phyloP scores from a whole-genome alignment of 148 eudicot genomes.

The Heliosperma pusillum region DNA sequence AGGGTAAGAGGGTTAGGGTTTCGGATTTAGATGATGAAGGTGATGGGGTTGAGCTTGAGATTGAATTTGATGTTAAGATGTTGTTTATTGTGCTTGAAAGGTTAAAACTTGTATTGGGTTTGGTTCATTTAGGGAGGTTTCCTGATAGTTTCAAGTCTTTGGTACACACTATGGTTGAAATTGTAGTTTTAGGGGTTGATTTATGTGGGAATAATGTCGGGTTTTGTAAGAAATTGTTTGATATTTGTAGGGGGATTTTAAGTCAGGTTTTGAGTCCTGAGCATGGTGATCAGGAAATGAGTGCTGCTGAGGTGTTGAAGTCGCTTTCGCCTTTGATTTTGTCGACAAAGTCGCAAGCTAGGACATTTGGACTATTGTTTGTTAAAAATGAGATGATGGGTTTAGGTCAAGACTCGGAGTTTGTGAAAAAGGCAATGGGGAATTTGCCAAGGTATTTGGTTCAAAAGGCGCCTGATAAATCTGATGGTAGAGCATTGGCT shows the following conservation, averaged over 20 bases:
- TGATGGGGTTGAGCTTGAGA: constrained; percentile 23
- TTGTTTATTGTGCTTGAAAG: constrained; percentile 57
- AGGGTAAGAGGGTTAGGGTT: constrained; percentile 29
- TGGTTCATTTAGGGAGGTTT: constrained; percentile 83
- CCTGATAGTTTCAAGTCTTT: constrained; percentile 77
- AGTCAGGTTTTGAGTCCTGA: constrained; percentile 52
- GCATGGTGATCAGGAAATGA: constrained; percentile 60
- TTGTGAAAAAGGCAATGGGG: constrained; percentile 47
- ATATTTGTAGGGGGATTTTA: constrained; percentile 49
- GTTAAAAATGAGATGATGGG: constrained; percentile 52
- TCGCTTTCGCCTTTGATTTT: constrained; percentile 52
- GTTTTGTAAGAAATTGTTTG: constrained; percentile 51
- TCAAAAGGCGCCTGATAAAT: constrained; percentile 74
- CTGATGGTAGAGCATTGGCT: constrained; percentile 71
- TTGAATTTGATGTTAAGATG: constrained; percentile 48
- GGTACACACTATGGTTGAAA: constrained; percentile 63
- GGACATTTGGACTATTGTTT: constrained; percentile 53
- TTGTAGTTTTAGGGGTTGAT: constrained; percentile 58
- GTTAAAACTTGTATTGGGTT: constrained; percentile 53
- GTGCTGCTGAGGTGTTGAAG: constrained; percentile 74
- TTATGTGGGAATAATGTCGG: constrained; percentile 40
- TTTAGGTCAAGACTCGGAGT: constrained; percentile 39
- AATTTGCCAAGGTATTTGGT: constrained; percentile 75
- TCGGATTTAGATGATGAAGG: constrained; percentile 19
- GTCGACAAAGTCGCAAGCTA: constrained; percentile 52